Evolutionary conservation across 2,329 filamentous ascomycete species (phyloP), one percentile per base, ranked within the genome.

Genomic region (Aspergillus aculeatinus): DNA sequence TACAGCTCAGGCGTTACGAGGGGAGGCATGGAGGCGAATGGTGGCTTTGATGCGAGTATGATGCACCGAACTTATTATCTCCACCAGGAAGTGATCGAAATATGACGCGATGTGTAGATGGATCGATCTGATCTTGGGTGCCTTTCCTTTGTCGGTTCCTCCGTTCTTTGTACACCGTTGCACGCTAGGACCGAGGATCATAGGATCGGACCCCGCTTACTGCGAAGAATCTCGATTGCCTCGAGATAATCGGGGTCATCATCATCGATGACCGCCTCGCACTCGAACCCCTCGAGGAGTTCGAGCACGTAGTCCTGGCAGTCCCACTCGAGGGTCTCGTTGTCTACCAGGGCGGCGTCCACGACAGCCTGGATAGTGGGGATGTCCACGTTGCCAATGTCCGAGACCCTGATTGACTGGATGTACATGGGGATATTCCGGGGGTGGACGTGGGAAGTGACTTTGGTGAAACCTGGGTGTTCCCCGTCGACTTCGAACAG

Each of bases 1-100:
- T 51, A 87, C 85, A 9, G 80, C 87, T 16, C 80, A 87, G 68
- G 87, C 87, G 9, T 86, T 90, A 80, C 83, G 82, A 70, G 71
- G 70, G 1, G 89, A 91, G 76, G 67, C 90, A 51, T 77, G 81
- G 68, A 81, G 62, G 29, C 39, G 57, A 31, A 2, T 48, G 50
- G 44, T 44, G 14, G 39, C 39, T 44, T 44, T 44, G 16, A 16
- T 44, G 39, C 14, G 39, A 19, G 39, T 19, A 19, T 44, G 39
- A 19, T 19, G 14, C 3, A 9, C 16, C 27, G 27, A 2, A 3
- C 6, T 29, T 10, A 3, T 29, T 29, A 29, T 10, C 7, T 29
- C 27, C 27, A 9, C 14, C 39, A n/a, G 16, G 16, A 16, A 44
- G 6, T 50, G 21, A n/a, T 27, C 14, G 21, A 25, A n/a, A 14